Evolutionary conservation across 2,329 filamentous ascomycete species (phyloP).

Genomic region (Amauroascus niger): DNA sequence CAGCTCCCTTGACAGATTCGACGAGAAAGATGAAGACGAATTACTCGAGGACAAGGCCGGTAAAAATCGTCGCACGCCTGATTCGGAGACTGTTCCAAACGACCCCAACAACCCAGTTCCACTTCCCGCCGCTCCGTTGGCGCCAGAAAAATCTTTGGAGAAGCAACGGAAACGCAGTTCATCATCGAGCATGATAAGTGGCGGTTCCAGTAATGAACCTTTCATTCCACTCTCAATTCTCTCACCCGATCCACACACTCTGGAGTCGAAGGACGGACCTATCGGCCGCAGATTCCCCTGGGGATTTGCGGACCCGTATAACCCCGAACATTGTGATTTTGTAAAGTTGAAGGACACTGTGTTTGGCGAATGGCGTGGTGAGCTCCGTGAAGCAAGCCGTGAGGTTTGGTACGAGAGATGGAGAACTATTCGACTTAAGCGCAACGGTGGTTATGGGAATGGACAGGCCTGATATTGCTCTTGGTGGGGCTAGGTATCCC

Average conservation of each 20-base stretch:
- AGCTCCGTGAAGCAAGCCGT: conserved; percentile 79
- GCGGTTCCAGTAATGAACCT: conserved; percentile 37
- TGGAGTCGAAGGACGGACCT: conserved; percentile 44
- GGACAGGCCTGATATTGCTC: neutral
- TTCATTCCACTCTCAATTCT: conserved; percentile 86
- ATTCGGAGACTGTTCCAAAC: conserved; percentile 18
- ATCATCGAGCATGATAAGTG: conserved; percentile 23
- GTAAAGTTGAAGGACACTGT: conserved; percentile 79
- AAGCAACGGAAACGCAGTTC: conserved; percentile 12
- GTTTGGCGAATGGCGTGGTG: conserved; percentile 85
- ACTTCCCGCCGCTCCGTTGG: conserved; percentile 4
- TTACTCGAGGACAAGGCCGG: conserved; percentile 25
- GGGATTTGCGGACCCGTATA: conserved; percentile 92
- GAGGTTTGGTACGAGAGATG: conserved; percentile 95
- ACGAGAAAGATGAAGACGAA: conserved; percentile 43
- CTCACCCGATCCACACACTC: conserved; percentile 73
- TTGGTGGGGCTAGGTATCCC: too few relatives aligned
- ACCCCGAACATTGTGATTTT: conserved; percentile 89
- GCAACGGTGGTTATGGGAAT: conserved; percentile 6
- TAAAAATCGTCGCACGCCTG: conserved; percentile 23
- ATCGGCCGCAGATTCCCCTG: conserved; percentile 87
- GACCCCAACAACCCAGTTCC: conserved; percentile 2
- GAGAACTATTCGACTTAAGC: conserved; percentile 53
- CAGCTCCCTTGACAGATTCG: conserved; percentile 32
- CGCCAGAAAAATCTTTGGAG: neutral